A percentile compares a stretch with the other conserved stretches of the same genome.
Evolutionary conservation across 208 protist genomes (phyloP).

Genomic region (Zelonia costaricensis): DNA sequence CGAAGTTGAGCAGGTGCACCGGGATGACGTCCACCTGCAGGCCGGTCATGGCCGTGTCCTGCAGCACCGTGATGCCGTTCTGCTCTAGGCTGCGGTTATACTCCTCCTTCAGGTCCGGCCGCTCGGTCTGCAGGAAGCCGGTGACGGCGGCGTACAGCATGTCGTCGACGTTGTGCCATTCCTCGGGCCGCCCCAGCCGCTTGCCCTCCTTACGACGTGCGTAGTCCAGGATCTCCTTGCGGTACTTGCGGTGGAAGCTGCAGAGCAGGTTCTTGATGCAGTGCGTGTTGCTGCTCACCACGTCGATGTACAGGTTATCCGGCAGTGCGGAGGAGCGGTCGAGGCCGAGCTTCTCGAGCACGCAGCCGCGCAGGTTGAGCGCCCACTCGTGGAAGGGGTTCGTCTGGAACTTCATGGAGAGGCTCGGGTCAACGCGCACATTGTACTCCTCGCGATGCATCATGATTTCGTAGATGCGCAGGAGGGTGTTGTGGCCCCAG

Average conservation of each 20-base stretch:
- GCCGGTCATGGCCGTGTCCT: constrained; percentile 87
- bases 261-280: constrained; percentile 90
- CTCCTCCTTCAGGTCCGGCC: constrained; percentile 72
- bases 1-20: constrained; percentile 60
- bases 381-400: constrained; percentile 89
- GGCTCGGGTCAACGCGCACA: constrained; percentile 81
- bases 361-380: constrained; percentile 71
- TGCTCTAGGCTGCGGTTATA: constrained; percentile 60
- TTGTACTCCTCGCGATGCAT: constrained; percentile 93
- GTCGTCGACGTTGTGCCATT: constrained; percentile 80
- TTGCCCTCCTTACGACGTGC: constrained; percentile 38
- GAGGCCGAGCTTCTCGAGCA: constrained; percentile 72
- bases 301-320: constrained; percentile 77
- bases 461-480: constrained; percentile 87
- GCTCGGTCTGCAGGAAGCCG: constrained; percentile 56
- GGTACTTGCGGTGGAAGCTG: constrained; percentile 78
- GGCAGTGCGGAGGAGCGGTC: constrained; percentile 51
- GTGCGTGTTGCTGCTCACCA: constrained; percentile 92
- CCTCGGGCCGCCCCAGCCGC: constrained; percentile 35
- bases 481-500: constrained; percentile 64
- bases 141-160: constrained; percentile 65
- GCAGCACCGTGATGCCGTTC: constrained; percentile 72
- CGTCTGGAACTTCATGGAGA: constrained; percentile 78
- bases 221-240: constrained; percentile 59
- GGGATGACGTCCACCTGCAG: constrained; percentile 87